Evolutionary conservation across 306 rosid species (phyloP).

Genomic region (Vachellia collinsii): DNA sequence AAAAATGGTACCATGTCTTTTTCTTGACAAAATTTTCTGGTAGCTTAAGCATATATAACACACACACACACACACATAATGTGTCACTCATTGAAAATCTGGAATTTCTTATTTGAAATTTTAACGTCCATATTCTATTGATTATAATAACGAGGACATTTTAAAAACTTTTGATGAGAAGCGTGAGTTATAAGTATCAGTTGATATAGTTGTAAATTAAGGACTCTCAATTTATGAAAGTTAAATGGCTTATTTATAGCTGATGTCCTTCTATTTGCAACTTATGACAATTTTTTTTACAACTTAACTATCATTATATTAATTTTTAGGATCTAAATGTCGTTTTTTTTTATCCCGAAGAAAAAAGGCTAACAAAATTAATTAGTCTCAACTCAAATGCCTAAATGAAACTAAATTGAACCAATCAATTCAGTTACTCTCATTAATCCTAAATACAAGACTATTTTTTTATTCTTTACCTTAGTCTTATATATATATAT

Average conservation of each 20-base stretch:
- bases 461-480: no score
- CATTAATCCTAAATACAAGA: no score
- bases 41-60: background rate
- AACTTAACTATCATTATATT: no score
- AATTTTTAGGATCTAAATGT: background rate
- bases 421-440: background rate
- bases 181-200: background rate
- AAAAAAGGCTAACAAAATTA: no score
- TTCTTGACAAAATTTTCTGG: background rate
- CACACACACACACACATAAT: no score
- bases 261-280: background rate
- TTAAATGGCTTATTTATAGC: background rate
- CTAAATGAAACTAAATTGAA: no score
- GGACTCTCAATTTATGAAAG: background rate
- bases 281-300: no score
- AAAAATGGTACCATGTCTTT: background rate
- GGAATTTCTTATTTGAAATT: background rate
- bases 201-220: background rate
- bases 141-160: no score
- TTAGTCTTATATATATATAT: no score
- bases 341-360: background rate
- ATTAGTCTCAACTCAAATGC: background rate
- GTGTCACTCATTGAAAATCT: background rate
- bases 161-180: background rate
- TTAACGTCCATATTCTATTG: background rate